Evolutionary conservation across 1,284 basidiomycete genomes (phyloP).

Genomic region (Pascua guehoae): DNA sequence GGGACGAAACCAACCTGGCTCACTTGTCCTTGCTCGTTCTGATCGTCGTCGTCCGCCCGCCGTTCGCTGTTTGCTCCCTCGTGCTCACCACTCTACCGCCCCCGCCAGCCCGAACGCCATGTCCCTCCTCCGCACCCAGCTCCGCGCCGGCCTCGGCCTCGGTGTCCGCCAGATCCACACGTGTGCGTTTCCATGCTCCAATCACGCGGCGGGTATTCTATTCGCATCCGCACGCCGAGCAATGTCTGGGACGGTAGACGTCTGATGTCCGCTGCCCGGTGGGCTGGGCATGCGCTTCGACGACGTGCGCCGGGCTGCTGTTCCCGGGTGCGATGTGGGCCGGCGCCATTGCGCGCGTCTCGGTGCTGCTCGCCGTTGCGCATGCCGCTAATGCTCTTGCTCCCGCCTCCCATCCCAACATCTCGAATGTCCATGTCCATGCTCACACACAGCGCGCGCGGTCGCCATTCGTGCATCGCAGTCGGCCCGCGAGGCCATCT

Average conservation of each 20-base stretch:
- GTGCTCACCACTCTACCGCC: constrained; percentile 8
- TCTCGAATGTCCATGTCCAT: background rate
- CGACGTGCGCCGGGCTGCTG: too few species aligned
- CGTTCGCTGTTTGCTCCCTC: constrained; percentile 1
- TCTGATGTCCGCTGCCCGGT: too few species aligned
- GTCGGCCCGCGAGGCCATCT: constrained; percentile 23
- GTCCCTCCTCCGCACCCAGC: constrained; percentile 38
- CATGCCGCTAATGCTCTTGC: background rate
- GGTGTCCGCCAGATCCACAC: constrained; percentile 37
- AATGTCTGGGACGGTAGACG: too few species aligned
- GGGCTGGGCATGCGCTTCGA: too few species aligned
- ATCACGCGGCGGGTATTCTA: background rate
- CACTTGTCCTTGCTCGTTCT: background rate
- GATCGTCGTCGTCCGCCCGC: background rate
- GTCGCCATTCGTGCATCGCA: constrained; percentile 33
- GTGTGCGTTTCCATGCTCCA: constrained; percentile 25
- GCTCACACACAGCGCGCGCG: constrained; percentile 29
- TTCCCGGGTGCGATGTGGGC: background rate
- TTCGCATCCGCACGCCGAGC: background rate
- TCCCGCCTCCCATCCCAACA: background rate
- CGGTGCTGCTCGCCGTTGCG: background rate
- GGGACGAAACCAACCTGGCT: too few species aligned
- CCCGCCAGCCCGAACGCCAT: constrained; percentile 29
- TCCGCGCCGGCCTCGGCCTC: constrained; percentile 29
- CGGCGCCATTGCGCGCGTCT: background rate